Evolutionary conservation across 805 yeast species (phyloP), one percentile per base, ranked within the genome.

Genomic region (Ogataea ganodermae): DNA sequence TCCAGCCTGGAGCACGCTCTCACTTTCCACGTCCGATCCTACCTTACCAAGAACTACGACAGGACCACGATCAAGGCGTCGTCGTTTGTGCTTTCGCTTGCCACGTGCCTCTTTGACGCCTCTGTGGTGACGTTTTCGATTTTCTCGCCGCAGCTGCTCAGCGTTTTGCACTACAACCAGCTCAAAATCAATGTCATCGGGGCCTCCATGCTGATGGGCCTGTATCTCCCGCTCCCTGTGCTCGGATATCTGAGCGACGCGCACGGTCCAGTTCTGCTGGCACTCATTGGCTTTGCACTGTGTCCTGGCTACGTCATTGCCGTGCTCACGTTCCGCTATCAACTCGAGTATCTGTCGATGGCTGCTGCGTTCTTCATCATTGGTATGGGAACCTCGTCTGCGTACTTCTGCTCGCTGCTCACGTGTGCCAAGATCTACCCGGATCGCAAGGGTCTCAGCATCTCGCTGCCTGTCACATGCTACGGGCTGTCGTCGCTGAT

Each of bases 341-440:
- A 60, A 0, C 57, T 60, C 52, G 51, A 55, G 27, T 75, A 67
- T 46, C 48, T 63, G 40, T 44, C 60, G 12, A 68, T 79, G 65
- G 69, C 84, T 4, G 37, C 70, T 1, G 73, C 83, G 10, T 86
- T 84, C 60, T 71, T 73, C 30, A 58, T 79, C 41, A 78, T 86
- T 49, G 94, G 94, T 0, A 69, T 79, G 50, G 89, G 89, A 10
- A 86, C 94, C 0, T 81, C 89, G 6, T 73, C 89, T 6, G 70
- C 86, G 33, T 86, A 83, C 66, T 86, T 86, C 59, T 77, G 86
- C 51, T 79, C 88, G 38, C 68, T 86, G 51, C 66, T 86, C 24
- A 86, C 95, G 1, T 89, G 96, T 68, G 95, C 97, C 2, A 83
- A 86, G 58, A 78, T 90, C n/a, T 87, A 81, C 60, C 95, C 96